Evolutionary conservation across 2,329 filamentous ascomycete species (phyloP).

Genomic region (Diaporthe velutina): DNA sequence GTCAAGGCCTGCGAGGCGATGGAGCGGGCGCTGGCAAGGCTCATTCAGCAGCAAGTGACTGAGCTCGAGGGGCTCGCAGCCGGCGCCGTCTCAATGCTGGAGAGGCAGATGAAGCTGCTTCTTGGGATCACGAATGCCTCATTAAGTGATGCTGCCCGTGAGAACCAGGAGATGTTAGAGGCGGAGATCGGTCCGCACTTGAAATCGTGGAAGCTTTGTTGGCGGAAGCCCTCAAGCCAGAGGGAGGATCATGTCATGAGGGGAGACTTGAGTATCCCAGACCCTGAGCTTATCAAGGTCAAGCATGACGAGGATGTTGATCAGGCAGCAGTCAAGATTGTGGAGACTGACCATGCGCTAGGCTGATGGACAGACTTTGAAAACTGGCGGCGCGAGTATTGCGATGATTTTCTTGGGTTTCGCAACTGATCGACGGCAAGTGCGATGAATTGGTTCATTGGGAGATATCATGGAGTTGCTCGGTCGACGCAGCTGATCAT

Average conservation of each 20-base stretch:
- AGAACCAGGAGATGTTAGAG: background rate
- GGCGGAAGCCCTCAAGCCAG: background rate
- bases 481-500: background rate
- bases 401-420: background rate
- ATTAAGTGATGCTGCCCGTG: background rate
- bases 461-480: background rate
- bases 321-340: background rate
- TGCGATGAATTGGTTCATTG: background rate
- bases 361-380: background rate
- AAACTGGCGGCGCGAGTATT: background rate
- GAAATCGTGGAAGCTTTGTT: background rate
- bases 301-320: background rate
- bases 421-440: too few species aligned
- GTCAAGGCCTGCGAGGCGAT: background rate
- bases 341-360: background rate
- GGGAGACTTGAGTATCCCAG: background rate
- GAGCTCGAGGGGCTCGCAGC: background rate
- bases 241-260: conserved; percentile 10
- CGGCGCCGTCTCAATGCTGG: background rate
- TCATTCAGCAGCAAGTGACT: background rate
- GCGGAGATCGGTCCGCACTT: background rate
- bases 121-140: background rate
- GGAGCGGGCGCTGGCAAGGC: background rate
- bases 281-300: background rate
- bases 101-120: background rate